phyloP scores from a whole-genome alignment of 2,329 filamentous ascomycete species.

The Alternaria viburni region DNA sequence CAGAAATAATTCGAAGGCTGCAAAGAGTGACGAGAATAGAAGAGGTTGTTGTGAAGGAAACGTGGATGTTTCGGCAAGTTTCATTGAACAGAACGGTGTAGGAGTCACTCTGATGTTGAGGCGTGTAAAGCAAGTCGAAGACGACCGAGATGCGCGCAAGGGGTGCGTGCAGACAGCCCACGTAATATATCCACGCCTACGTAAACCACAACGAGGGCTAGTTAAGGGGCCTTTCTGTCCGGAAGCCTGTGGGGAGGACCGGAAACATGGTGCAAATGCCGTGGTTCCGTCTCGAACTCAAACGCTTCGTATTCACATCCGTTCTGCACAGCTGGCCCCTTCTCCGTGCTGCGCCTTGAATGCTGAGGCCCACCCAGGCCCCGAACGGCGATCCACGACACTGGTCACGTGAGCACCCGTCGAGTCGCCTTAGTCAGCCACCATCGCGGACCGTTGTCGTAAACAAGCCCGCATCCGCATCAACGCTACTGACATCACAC shows the following conservation, averaged over 20 bases:
- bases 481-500: constrained; percentile 4
- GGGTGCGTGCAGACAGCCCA: constrained; percentile 30
- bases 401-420: constrained; percentile 25
- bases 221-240: constrained; percentile 20
- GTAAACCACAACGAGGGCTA: constrained; percentile 15
- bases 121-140: constrained; percentile 10
- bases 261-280: constrained; percentile 7
- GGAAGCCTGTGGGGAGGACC: constrained; percentile 11
- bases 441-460: constrained; percentile 8
- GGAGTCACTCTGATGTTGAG: constrained; percentile 16
- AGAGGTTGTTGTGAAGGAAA: constrained; percentile 2
- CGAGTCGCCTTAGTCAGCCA: constrained; percentile 5
- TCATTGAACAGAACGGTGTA: constrained; percentile 11
- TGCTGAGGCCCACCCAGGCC: constrained; percentile 3
- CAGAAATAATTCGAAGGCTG: not conserved
- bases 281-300: constrained; percentile 18
- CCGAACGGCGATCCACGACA: not conserved
- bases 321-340: constrained; percentile 21
- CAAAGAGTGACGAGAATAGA: constrained; percentile 20
- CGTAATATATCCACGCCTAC: constrained; percentile 22
- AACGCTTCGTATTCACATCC: constrained; percentile 21
- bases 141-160: constrained; percentile 36
- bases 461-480: constrained; percentile 9
- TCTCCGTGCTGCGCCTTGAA: constrained; percentile 21
- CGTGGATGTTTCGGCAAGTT: not conserved